Conservation (phyloP, 352 stramenopile genomes). For the Pythium grandisporangium region DNA sequence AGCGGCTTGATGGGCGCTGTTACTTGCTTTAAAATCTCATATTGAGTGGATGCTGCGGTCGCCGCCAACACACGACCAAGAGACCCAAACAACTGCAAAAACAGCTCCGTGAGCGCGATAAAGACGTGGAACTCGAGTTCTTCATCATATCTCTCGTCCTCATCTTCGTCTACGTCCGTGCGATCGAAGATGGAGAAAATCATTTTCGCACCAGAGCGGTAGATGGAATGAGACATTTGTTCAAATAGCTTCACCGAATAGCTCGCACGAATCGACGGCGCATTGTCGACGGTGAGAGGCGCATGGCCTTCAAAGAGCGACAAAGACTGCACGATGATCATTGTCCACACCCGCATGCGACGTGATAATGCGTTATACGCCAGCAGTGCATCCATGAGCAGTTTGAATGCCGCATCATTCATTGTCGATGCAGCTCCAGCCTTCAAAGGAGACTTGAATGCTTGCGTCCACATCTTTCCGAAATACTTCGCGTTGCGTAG, state of each 20-base stretch:
- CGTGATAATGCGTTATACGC: conserved; percentile 38
- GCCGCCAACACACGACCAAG: conserved; percentile 15
- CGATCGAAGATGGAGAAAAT: conserved; percentile 64
- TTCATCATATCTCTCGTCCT: conserved; percentile 67
- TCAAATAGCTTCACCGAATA: background rate
- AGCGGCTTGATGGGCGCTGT: conserved; percentile 31
- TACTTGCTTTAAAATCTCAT: conserved; percentile 18
- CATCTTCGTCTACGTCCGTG: conserved; percentile 57
- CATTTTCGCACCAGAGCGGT: conserved; percentile 26
- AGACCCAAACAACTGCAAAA: conserved; percentile 49
- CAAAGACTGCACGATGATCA: conserved; percentile 42
- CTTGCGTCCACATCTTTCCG: conserved; percentile 31
- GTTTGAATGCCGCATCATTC: conserved; percentile 20
- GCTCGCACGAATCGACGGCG: conserved; percentile 4
- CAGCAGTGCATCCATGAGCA: conserved; percentile 34
- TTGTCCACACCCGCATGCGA: conserved; percentile 51
- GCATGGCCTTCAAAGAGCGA: conserved; percentile 15
- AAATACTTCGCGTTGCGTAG: conserved; percentile 43
- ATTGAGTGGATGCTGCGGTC: conserved; percentile 4
- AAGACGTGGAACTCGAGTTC: conserved; percentile 61
- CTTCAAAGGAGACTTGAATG: conserved; percentile 9
- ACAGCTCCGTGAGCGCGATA: conserved; percentile 41
- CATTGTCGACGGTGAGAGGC: conserved; percentile 12
- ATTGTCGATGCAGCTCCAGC: conserved; percentile 3
- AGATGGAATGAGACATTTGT: conserved; percentile 8